phyloP scores from a whole-genome alignment of 1,284 basidiomycete species.

The Marasmius oreades region DNA sequence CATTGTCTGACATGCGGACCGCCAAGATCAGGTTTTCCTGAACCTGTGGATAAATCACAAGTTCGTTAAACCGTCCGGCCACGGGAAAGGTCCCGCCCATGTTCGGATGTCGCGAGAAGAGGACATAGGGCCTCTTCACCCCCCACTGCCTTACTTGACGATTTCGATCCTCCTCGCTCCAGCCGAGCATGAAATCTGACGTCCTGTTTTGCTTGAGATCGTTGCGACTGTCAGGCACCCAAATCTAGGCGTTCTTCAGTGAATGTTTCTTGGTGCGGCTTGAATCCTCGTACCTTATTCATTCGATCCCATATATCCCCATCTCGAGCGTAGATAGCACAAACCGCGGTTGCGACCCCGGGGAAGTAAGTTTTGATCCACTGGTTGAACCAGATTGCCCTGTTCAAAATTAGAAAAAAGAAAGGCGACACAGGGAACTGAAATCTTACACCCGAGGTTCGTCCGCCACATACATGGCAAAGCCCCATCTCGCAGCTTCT shows the following conservation, averaged over 20 bases:
- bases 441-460: neutral
- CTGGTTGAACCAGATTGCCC: neutral
- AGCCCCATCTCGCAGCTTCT: conserved; percentile 2
- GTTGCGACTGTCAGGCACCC: conserved; percentile 8
- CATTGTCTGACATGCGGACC: neutral
- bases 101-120: conserved; percentile 13
- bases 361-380: neutral
- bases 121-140: conserved; percentile 14
- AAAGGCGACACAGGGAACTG: neutral
- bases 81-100: conserved; percentile 9
- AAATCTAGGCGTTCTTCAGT: conserved; percentile 7
- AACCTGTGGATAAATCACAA: conserved; percentile 14
- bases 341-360: neutral
- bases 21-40: conserved; percentile 10
- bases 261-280: neutral
- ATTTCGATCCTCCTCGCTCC: conserved; percentile 14
- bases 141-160: conserved; percentile 10
- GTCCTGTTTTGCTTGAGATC: neutral
- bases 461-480: conserved; percentile 6
- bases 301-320: neutral
- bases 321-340: neutral
- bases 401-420: neutral
- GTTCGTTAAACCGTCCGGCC: conserved; percentile 10
- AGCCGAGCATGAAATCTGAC: neutral
- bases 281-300: neutral